phyloP scores from a whole-genome alignment of 352 stramenopile species.

The Phytophthora syringae region DNA sequence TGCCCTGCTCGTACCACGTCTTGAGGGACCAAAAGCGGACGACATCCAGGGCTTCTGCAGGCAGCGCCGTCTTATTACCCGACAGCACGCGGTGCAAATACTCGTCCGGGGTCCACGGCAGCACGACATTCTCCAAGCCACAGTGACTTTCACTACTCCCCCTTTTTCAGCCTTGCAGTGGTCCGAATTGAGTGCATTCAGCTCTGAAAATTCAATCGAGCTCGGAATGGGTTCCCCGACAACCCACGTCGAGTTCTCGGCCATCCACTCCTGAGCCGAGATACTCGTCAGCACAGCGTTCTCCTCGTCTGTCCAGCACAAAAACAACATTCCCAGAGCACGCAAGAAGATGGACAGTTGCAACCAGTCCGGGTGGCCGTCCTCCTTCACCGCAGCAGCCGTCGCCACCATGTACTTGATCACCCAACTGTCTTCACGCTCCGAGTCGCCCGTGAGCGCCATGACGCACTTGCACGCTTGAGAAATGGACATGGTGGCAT shows the following conservation, averaged over 20 bases:
- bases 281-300: slow-evolving; percentile 70
- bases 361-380: slow-evolving; percentile 85
- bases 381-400: slow-evolving; percentile 58
- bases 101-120: slow-evolving; percentile 84
- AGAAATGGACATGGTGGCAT: slow-evolving; percentile 58
- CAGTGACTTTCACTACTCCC: slow-evolving; percentile 8
- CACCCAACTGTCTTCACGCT: slow-evolving; percentile 56
- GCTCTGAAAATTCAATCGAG: slow-evolving; percentile 60
- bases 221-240: slow-evolving; percentile 63
- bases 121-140: slow-evolving; percentile 48
- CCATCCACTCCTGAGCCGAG: slow-evolving; percentile 77
- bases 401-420: slow-evolving; percentile 78
- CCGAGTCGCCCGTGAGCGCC: slow-evolving; percentile 64
- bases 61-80: slow-evolving; percentile 66
- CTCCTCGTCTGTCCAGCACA: slow-evolving; percentile 79
- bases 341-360: slow-evolving; percentile 80
- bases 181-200: slow-evolving; percentile 75
- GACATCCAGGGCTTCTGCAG: slow-evolving; percentile 62
- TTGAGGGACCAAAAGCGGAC: slow-evolving; percentile 83
- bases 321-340: slow-evolving; percentile 75
- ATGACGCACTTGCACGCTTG: slow-evolving; percentile 71
- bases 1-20: slow-evolving; percentile 65
- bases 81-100: slow-evolving; percentile 77
- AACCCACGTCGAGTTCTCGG: slow-evolving; percentile 68
- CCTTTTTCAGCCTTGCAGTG: slow-evolving; percentile 40